These are phyloP conservation scores for Drechslera avenae DNA, from an alignment of 2,329 filamentous ascomycete species.

Conservation along the genomic window DNA sequence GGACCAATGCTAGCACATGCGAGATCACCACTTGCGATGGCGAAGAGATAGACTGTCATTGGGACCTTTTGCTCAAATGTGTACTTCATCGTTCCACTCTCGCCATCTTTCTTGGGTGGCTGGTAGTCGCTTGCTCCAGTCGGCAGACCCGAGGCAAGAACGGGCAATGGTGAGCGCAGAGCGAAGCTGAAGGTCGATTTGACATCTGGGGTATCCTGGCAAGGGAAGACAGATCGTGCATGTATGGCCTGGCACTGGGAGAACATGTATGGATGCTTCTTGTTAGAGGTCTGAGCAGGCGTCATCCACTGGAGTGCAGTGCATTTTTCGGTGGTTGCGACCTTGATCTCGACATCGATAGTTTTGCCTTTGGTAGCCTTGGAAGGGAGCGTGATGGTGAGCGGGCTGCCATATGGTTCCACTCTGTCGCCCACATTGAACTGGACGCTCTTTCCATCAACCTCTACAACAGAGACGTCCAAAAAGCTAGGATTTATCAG, in stretches of 20 bases:
- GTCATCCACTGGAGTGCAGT: constrained; percentile 96
- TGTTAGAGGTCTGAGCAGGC: constrained; percentile 90
- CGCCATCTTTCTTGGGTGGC: constrained; percentile 58
- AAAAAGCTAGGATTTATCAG: constrained; percentile 61
- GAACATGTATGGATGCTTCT: constrained; percentile 97
- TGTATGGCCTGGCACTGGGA: constrained; percentile 98
- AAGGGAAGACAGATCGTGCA: constrained; percentile 90
- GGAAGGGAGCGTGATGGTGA: constrained; percentile 63
- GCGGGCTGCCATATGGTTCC: constrained; percentile 75
- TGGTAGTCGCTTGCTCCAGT: constrained; percentile 58
- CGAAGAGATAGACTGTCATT: constrained; percentile 93
- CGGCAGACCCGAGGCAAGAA: constrained; percentile 86
- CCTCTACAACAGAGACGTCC: constrained; percentile 71
- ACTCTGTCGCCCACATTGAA: constrained; percentile 73
- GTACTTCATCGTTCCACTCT: constrained; percentile 67
- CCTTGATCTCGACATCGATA: constrained; percentile 53
- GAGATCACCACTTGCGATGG: constrained; percentile 84
- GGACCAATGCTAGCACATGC: constrained; percentile 84
- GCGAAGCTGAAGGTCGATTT: constrained; percentile 95
- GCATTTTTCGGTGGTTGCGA: constrained; percentile 85
- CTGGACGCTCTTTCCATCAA: constrained; percentile 67
- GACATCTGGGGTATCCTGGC: constrained; percentile 95
- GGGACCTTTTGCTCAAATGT: constrained; percentile 88
- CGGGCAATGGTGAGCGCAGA: constrained; percentile 82
- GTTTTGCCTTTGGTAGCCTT: constrained; percentile 54